Percentiles rank a stretch among this genome's conserved stretches.
phyloP scores from a whole-genome alignment of 2,329 filamentous ascomycete genomes.

The Pleomassaria siparia region DNA sequence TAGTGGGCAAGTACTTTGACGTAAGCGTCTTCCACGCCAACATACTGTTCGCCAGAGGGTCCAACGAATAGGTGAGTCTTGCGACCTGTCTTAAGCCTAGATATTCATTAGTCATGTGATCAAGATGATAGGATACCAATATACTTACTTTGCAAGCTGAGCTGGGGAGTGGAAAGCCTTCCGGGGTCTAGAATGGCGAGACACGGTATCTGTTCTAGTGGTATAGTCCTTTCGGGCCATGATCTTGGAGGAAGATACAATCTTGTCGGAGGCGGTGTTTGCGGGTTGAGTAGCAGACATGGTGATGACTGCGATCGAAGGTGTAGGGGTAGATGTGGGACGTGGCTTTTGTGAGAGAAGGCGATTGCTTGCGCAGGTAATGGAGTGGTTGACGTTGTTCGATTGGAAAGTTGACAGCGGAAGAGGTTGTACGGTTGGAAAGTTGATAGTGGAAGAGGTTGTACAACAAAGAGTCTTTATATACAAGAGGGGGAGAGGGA shows the following conservation, averaged over 20 bases:
- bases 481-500: too few species aligned
- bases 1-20: slow-evolving; percentile 18
- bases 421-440: too few species aligned
- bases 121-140: not conserved
- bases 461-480: too few species aligned
- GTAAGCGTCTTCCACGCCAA: slow-evolving; percentile 21
- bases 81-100: slow-evolving; percentile 19
- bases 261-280: not conserved
- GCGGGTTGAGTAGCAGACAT: not conserved
- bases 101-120: not conserved
- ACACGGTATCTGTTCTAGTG: not conserved
- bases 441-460: too few species aligned
- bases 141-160: slow-evolving; percentile 9
- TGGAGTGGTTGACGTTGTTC: too few species aligned
- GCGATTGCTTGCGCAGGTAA: too few species aligned
- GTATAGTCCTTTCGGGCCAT: not conserved
- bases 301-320: too few species aligned
- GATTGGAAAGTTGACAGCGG: too few species aligned
- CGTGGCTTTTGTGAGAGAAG: too few species aligned
- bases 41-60: slow-evolving; percentile 13
- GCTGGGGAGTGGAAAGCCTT: not conserved
- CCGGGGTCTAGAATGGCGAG: not conserved
- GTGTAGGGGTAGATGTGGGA: too few species aligned
- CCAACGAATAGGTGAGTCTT: slow-evolving; percentile 20
- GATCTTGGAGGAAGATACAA: not conserved